Evolutionary conservation across 805 yeast species (phyloP), one percentile per base, ranked within the genome.

Genomic region (Spathaspora girioi): DNA sequence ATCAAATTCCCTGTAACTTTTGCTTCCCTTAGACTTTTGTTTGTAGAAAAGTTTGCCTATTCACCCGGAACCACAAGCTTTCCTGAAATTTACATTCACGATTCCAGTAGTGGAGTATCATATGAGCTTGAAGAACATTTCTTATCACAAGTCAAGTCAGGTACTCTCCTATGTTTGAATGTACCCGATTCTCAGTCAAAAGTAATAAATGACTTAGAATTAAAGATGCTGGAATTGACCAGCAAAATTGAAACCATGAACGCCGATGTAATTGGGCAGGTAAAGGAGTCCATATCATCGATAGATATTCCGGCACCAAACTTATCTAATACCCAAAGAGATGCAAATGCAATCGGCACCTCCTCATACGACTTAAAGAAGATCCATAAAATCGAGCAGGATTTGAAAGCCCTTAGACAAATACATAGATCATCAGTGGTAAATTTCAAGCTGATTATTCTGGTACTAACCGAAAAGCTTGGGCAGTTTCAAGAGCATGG

Each of bases 31-130:
- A 76, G 94, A 44, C 74, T 90, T 1, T 69, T 88, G 20, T 93
- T 93, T 62, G 88, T 92, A 5, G 97, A 93, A 60, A 88, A 83
- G 59, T 92, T 91, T 70, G 89, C 93, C 1, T 90, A 86, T 64
- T 79, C 93, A 0, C 94, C 96, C 0, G 86, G 87, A 0, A 66
- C 81, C 0, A 79, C 82, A 11, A 68, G 80, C 1, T 89, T 90
- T 57, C 97, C 98, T 0, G 87, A 85, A 11, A 79, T 94, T 26
- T 87, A 87, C 59, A 75, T 91, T 5, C 83, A 78, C 54, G 96
- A 89, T 53, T 77, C 79, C 0, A 64, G 69, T 2, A 73, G 78
- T 31, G 80, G 79, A 0, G 77, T 91, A 1, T 76, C 86, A 1
- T 94, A 88, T 62, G 97, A 93, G 64, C 68, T 93, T 19, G 97